These are phyloP conservation scores for Boletus rufocinnamomeus DNA, from an alignment of 768 basidiomycete genomes.

Conservation along the genomic window DNA sequence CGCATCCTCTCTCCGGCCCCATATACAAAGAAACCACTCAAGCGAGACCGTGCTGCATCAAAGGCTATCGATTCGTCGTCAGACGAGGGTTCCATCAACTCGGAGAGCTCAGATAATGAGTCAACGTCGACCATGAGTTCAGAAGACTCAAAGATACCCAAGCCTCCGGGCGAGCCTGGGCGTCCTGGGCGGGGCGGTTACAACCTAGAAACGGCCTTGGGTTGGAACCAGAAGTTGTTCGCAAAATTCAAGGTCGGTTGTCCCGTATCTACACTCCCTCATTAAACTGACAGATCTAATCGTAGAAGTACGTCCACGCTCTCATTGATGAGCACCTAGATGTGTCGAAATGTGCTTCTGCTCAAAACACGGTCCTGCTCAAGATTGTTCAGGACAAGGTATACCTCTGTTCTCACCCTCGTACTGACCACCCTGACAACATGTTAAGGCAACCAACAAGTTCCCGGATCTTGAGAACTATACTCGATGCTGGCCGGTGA, in stretches of 20 bases:
- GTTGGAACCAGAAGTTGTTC: constrained; percentile 23
- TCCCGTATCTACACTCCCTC: neutral
- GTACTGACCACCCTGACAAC: neutral
- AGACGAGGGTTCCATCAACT: neutral
- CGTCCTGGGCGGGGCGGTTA: constrained; percentile 29
- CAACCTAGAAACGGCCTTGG: constrained; percentile 16
- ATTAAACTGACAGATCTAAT: neutral
- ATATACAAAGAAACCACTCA: neutral
- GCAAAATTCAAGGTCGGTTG: constrained; percentile 23
- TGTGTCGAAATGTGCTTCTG: constrained; percentile 8
- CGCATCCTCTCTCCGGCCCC: neutral
- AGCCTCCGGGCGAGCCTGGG: constrained; percentile 29
- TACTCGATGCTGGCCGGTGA: constrained; percentile 7
- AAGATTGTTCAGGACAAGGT: constrained; percentile 1
- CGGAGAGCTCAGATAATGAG: neutral
- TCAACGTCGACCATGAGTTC: neutral
- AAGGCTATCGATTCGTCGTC: neutral
- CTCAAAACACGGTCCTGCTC: neutral
- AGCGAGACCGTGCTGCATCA: neutral
- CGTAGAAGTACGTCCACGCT: neutral
- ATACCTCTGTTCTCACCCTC: neutral
- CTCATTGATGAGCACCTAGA: constrained; percentile 14
- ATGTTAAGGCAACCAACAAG: neutral
- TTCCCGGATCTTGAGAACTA: constrained; percentile 18
- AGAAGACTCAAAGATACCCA: constrained; percentile 26